Base-by-base conservation (phyloP, 345 rosid species). In the Salix brachista region DNA sequence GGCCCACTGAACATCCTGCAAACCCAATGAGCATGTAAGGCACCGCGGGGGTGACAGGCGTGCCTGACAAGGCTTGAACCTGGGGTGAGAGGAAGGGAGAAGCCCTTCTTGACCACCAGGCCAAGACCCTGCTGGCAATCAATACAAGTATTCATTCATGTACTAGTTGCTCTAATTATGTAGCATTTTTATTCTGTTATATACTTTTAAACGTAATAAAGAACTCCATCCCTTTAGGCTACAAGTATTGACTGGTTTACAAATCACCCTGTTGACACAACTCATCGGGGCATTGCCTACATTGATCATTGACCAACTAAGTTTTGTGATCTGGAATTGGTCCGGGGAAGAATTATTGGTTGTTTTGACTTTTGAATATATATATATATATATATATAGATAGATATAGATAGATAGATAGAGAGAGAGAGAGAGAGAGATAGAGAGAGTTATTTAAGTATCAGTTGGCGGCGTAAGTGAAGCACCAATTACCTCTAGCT, bases 401-500 rank as follows among this genome's bases (percentile, higher is more conserved):
- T 39, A 39, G 8, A 34, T 34, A 34, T 34, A 32, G 11, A 39
- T 0, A 39, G 10, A 44, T 5, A 44, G 2, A n/a, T 5, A 32
- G 5, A 32, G 0, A 34, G 6, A 34, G 6, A 34, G 36, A 34
- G 36, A 34, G 36, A 34, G 36, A 34, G 37, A 34, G 44, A 41
- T 2, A 41, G 3, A 44, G 50, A 44, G 3, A n/a, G 8, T 56
- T 56, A 56, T n/a, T n/a, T 9, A 56, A 21, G 9, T 56, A 56
- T 56, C 62, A 56, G 26, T n/a, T 56, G n/a, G 62, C 62, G 9
- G 62, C 62, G 62, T 1, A 56, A n/a, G 62, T 1, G 9, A 21
- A 54, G 46, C 36, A 36, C 69, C 70, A 74, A 21, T 56, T 56
- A 95, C 97, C 94, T 89, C 81, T 80, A 65, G 90, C 94, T 42